Evolutionary conservation across 2,329 filamentous ascomycete species (phyloP).

Genomic region (Fusarium coicis): DNA sequence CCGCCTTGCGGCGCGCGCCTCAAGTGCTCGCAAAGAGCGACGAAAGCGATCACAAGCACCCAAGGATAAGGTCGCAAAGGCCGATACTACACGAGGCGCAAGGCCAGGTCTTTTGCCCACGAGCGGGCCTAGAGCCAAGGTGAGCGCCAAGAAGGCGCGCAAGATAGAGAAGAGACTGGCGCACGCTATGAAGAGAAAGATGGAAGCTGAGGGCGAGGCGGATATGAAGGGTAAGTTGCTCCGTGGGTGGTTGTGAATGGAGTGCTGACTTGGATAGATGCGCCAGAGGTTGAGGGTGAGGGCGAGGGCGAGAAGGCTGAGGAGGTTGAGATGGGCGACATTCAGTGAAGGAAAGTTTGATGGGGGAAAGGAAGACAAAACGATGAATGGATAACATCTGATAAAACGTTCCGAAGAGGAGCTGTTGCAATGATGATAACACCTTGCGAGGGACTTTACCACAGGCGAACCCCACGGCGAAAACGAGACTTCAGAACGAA

Average conservation of each 20-base stretch:
- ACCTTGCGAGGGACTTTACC: not conserved
- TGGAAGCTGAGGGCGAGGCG: constrained; percentile 60
- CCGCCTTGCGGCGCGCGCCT: constrained; percentile 59
- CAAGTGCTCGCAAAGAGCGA: constrained; percentile 56
- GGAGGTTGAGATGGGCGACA: constrained; percentile 46
- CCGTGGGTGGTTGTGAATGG: not conserved
- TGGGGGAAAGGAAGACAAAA: not conserved
- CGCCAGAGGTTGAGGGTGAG: constrained; percentile 32
- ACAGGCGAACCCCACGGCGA: not conserved
- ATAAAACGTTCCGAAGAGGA: not conserved
- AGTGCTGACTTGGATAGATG: constrained; percentile 32
- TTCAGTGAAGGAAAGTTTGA: constrained; percentile 27
- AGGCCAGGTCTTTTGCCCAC: constrained; percentile 64
- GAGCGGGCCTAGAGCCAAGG: constrained; percentile 61
- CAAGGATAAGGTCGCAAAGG: constrained; percentile 54
- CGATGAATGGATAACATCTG: not conserved
- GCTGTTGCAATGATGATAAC: not conserved
- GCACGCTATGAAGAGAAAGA: constrained; percentile 63
- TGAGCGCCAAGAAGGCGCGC: constrained; percentile 66
- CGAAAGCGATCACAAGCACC: constrained; percentile 55
- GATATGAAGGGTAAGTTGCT: constrained; percentile 58
- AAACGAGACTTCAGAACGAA: not conserved
- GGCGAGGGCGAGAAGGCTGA: constrained; percentile 22
- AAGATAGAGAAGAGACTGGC: constrained; percentile 66
- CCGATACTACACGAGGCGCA: constrained; percentile 61